These are phyloP conservation scores for Simplicillium sp. DNA, from an alignment of 2,329 filamentous ascomycete genomes.

Conservation along the genomic window DNA sequence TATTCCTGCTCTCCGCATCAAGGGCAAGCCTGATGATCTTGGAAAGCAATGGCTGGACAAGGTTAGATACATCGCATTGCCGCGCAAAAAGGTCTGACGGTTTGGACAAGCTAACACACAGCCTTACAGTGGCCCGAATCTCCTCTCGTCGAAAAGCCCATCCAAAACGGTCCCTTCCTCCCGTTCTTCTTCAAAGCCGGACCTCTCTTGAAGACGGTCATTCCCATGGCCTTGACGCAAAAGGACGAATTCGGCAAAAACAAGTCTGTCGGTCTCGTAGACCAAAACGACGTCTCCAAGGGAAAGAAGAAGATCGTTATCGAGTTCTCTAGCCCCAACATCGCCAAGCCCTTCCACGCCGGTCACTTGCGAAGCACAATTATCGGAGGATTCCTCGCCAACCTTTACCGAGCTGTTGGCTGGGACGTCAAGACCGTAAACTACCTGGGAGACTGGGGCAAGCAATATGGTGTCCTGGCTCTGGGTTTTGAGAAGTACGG, in stretches of 20 bases:
- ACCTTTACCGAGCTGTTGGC: constrained; percentile 59
- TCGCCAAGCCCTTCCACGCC: constrained; percentile 77
- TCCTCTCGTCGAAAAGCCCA: constrained; percentile 62
- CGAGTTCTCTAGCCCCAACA: constrained; percentile 80
- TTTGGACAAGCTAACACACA: background rate
- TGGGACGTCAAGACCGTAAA: constrained; percentile 70
- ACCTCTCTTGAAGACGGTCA: constrained; percentile 53
- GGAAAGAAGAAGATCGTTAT: constrained; percentile 60
- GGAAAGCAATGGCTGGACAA: constrained; percentile 52
- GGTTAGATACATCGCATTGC: constrained; percentile 24
- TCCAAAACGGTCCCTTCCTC: constrained; percentile 58
- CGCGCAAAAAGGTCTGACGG: no score
- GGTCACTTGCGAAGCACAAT: constrained; percentile 71
- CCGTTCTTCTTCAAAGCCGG: constrained; percentile 72
- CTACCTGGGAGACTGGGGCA: constrained; percentile 72
- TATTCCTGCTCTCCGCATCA: constrained; percentile 70
- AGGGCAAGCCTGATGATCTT: constrained; percentile 57
- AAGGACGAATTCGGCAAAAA: constrained; percentile 55
- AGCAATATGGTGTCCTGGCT: constrained; percentile 65
- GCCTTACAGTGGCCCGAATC: constrained; percentile 57
- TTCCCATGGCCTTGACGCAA: constrained; percentile 59
- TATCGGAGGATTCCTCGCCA: constrained; percentile 68
- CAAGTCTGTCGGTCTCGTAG: constrained; percentile 46
- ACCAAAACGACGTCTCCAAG: constrained; percentile 49
- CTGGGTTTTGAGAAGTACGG: constrained; percentile 70